A percentile compares a stretch with the other conserved stretches of the same genome.
Evolutionary conservation across 163 green algal species (phyloP).

Genomic region (Volvox carteri): DNA sequence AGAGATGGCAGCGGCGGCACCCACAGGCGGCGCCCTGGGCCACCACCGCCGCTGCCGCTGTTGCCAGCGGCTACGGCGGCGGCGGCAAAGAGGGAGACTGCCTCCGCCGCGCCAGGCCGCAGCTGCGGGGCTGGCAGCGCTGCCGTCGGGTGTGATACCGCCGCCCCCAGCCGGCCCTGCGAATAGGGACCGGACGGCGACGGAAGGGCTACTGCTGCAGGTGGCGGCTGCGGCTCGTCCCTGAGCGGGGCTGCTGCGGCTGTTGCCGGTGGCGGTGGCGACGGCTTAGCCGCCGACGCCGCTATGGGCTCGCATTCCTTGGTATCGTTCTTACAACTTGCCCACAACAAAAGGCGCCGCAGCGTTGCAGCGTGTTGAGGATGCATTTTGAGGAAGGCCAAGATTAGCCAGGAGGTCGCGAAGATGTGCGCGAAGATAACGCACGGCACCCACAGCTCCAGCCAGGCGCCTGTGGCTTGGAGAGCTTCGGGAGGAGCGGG

Average conservation of each 20-base stretch:
- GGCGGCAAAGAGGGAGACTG: neutral
- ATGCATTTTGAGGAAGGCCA: slow-evolving; percentile 29
- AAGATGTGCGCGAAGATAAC: slow-evolving; percentile 55
- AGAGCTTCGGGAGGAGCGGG: no score
- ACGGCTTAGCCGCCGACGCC: neutral
- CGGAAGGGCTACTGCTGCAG: no score
- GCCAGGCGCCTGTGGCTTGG: slow-evolving; percentile 8
- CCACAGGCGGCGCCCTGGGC: slow-evolving; percentile 3
- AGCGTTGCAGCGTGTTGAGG: slow-evolving; percentile 23
- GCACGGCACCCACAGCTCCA: slow-evolving; percentile 38
- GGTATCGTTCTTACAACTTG: neutral
- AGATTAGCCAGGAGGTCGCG: slow-evolving; percentile 5
- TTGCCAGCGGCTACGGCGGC: no score
- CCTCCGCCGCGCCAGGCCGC: neutral
- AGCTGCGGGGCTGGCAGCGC: no score
- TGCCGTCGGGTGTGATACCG: neutral
- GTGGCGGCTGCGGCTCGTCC: neutral
- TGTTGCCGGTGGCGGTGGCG: neutral
- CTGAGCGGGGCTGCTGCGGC: no score
- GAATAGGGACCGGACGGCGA: neutral
- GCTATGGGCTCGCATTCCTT: neutral
- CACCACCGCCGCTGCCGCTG: no score
- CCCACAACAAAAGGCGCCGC: neutral
- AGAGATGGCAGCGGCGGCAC: neutral
- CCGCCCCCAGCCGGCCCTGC: neutral